phyloP scores from a whole-genome alignment of 331 rosid species.

The Acacia pycnantha region DNA sequence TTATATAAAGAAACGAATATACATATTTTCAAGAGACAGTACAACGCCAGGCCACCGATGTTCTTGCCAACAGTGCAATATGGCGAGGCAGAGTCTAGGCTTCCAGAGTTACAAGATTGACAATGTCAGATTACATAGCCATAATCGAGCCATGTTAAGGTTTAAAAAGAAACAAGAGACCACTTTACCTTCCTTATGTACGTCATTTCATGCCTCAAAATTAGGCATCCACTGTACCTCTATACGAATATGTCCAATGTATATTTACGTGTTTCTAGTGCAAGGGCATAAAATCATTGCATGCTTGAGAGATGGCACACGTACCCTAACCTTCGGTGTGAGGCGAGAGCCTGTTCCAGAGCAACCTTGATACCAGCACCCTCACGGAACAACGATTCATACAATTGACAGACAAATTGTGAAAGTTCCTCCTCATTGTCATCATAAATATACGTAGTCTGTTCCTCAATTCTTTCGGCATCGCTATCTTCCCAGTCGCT shows the following conservation, averaged over 20 bases:
- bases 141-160: background rate
- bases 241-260: background rate
- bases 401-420: constrained; percentile 70
- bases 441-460: constrained; percentile 46
- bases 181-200: background rate
- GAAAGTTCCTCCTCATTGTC: constrained; percentile 82
- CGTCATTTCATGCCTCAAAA: background rate
- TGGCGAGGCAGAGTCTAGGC: background rate
- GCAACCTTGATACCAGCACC: constrained; percentile 70
- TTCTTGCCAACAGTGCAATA: background rate
- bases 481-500: constrained; percentile 99
- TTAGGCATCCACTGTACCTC: background rate
- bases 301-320: constrained; percentile 74
- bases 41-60: background rate
- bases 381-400: constrained; percentile 78
- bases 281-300: constrained; percentile 43
- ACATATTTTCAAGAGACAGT: background rate
- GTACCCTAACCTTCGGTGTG: constrained; percentile 81
- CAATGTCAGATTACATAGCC: background rate
- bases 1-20: too few relatives aligned
- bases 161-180: background rate
- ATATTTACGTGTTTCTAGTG: background rate
- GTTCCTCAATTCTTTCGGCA: constrained; percentile 54
- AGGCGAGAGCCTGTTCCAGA: constrained; percentile 74
- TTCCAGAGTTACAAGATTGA: background rate